phyloP scores from a whole-genome alignment of 1,284 basidiomycete genomes.

The Rhodotorula sp. region DNA sequence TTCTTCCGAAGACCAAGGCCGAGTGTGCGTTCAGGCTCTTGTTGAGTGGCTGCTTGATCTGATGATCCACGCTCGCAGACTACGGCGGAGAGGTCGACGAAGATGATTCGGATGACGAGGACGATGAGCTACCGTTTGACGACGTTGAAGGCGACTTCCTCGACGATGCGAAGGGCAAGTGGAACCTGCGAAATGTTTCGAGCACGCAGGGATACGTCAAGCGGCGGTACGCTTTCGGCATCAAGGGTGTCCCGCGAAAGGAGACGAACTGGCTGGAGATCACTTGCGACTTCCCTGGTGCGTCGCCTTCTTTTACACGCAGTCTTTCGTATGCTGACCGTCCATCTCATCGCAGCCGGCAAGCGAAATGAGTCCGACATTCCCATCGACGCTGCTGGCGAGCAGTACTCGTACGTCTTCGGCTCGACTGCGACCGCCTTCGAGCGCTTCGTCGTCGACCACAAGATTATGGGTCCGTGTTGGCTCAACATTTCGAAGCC shows the following conservation, averaged over 20 bases:
- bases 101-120: slow-evolving; percentile 58
- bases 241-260: slow-evolving; percentile 73
- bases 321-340: not conserved
- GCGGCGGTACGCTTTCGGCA: slow-evolving; percentile 90
- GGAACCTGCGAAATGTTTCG: slow-evolving; percentile 56
- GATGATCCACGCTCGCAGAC: slow-evolving; percentile 38
- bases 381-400: slow-evolving; percentile 68
- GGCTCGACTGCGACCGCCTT: slow-evolving; percentile 93
- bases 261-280: slow-evolving; percentile 90
- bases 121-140: slow-evolving; percentile 47
- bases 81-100: slow-evolving; percentile 57
- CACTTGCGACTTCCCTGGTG: slow-evolving; percentile 53
- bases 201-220: slow-evolving; percentile 68
- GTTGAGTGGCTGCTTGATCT: too few relatives aligned
- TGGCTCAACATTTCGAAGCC: slow-evolving; percentile 85
- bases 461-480: slow-evolving; percentile 98
- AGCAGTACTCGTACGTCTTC: slow-evolving; percentile 82
- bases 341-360: slow-evolving; percentile 6
- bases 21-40: slow-evolving; percentile 52
- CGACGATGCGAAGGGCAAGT: slow-evolving; percentile 71
- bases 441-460: slow-evolving; percentile 89
- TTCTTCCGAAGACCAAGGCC: slow-evolving; percentile 72
- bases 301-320: slow-evolving; percentile 52
- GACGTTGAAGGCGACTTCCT: slow-evolving; percentile 88
- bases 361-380: slow-evolving; percentile 54